Evolutionary conservation across 805 yeast species (phyloP).

Genomic region (Saturnispora zaruensis): DNA sequence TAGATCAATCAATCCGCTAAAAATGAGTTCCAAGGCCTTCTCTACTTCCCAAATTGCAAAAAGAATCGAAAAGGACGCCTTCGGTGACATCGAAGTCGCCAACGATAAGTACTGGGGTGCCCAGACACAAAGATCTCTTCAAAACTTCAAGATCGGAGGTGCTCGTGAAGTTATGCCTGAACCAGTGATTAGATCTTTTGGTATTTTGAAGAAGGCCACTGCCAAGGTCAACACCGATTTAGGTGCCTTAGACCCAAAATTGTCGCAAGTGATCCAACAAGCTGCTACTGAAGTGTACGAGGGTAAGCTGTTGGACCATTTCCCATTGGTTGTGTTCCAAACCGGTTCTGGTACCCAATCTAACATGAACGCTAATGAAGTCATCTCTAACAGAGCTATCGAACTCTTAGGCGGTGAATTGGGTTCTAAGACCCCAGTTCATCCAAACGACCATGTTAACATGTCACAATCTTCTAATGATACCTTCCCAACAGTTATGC

Average conservation of each 20-base stretch:
- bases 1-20: slow-evolving; percentile 13
- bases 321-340: slow-evolving; percentile 97
- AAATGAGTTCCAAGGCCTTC: slow-evolving; percentile 23
- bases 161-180: slow-evolving; percentile 82
- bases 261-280: slow-evolving; percentile 76
- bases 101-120: slow-evolving; percentile 93
- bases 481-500: slow-evolving; percentile 99
- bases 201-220: slow-evolving; percentile 87
- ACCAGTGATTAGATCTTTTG: slow-evolving; percentile 87
- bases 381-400: slow-evolving; percentile 95
- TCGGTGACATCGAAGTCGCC: slow-evolving; percentile 85
- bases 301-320: slow-evolving; percentile 87
- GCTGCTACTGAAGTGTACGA: slow-evolving; percentile 94
- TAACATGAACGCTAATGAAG: slow-evolving; percentile 99
- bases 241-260: slow-evolving; percentile 76
- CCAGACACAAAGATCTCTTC: slow-evolving; percentile 88
- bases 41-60: slow-evolving; percentile 23
- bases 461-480: slow-evolving; percentile 98
- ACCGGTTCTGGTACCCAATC: slow-evolving; percentile 99
- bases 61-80: slow-evolving; percentile 90
- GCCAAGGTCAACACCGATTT: slow-evolving; percentile 80
- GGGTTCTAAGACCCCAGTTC: slow-evolving; percentile 92
- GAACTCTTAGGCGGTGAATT: slow-evolving; percentile 86
- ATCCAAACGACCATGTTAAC: slow-evolving; percentile 98
- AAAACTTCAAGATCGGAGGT: slow-evolving; percentile 96